Evolutionary conservation across 1,139 yeast genomes (phyloP), one percentile per base, ranked within the genome.

Genomic region (Pichia sp.): DNA sequence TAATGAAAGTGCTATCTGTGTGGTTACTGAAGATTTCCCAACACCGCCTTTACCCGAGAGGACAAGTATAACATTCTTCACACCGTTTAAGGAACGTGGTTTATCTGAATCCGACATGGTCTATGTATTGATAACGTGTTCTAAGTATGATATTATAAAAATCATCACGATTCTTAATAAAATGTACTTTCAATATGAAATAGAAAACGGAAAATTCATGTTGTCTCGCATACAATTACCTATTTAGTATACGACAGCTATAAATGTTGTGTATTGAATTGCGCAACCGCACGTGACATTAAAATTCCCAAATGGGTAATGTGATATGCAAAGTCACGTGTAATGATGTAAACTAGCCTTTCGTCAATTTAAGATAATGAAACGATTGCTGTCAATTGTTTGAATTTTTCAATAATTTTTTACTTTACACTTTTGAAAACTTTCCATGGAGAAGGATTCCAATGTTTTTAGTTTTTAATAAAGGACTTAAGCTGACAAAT

Each of bases 41-140:
- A 93, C 99, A 65, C 95, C 99, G n/a, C 98, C 97, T 67, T 90
- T 90, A 5, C 96, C 98, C 0, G 96, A 87, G 1, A 93, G 75
- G 2, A 93, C 86, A 46, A 93, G 75, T 3, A 90, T 70, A 48
- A 91, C 84, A 66, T 93, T 96, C 62, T 83, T 83, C 44, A 91
- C 85, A 50, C 77, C 73, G 31, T 68, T 67, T 36, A 88, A 70
- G 5, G 91, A 80, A 44, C 70, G 70, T 2, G 87, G 87, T 5
- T 72, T 67, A 46, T 67, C 73, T 31, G 53, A 51, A 14, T 46
- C 46, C 9, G 52, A 46, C 57, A 54, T 51, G 10, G 9, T n/a
- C 8, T 11, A 13, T 18, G 36, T 18, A 9, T n/a, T 22, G 25
- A 5, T 27, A n/a, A 7, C 36, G 31, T 6, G 28, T 43, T 16